Evolutionary conservation across 257 asterid species (phyloP), one percentile per base, ranked within the genome.

Genomic region (Schizonepeta tenuifolia): DNA sequence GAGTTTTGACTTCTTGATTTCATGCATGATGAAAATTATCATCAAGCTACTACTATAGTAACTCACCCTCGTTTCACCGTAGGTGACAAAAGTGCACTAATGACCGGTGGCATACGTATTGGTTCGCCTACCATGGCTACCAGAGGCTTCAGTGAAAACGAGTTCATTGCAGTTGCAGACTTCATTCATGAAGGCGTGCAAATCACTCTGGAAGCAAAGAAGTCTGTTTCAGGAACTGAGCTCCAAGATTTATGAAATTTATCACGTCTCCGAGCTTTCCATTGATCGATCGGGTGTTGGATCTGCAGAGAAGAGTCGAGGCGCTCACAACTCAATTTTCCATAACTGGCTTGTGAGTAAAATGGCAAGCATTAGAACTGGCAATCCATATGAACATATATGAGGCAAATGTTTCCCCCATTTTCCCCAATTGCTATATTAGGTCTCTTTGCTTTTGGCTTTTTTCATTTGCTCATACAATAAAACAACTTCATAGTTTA

Each of bases 111-210:
- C 69, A 90, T 95, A 66, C 96, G 97, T 22, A 85, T 92, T 33
- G 99, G 99, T 12, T 71, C 98, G 5, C 98, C 98, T 49, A 98
- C 97, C 41, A 90, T 92, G 99, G 92, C 98, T 33, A 88, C 98
- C 31, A 64, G 98, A 83, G 95, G 97, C 78, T 92, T 94, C 36
- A 61, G 78, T 1, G 97, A 91, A 73, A 70, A 65, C 9, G 99
- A 94, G 38, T 94, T 94, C 49, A 53, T 80, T 36, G 36, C 82
- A 36, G 86, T 86, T 53, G 98, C 97, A 33, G 95, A 91, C 76
- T 91, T 87, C 61, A 92, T 94, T 63, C 89, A 94, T 35, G 98
- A 95, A 80, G 99, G 99, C 3, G 92, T 92, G 53, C 95, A 88
- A 75, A 90, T 92, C 43, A 75, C 98, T 17, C 77, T 71, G 0